phyloP scores from a whole-genome alignment of 257 asterid species.

The Solanum infundibuliforme region DNA sequence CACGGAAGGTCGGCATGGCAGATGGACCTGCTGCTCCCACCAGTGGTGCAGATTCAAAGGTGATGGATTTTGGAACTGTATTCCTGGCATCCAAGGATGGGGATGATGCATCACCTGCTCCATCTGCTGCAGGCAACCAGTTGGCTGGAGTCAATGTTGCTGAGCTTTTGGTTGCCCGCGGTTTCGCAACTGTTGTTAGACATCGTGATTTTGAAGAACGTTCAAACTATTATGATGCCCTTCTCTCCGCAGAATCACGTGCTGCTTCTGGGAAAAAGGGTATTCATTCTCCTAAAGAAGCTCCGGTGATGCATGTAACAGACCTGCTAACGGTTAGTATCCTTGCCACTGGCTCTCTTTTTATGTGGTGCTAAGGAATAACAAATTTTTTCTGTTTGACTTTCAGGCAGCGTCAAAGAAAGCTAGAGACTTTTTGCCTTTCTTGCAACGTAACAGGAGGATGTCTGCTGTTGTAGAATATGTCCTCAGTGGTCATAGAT shows the following conservation, averaged over 20 bases:
- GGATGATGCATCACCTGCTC: conserved; percentile 32
- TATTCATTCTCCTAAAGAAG: conserved; percentile 74
- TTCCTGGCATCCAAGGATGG: conserved; percentile 72
- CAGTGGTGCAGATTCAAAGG: conserved; percentile 41
- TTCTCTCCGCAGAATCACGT: conserved; percentile 84
- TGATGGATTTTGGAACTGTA: conserved; percentile 92
- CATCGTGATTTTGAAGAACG: conserved; percentile 99
- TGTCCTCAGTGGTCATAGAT: conserved; percentile 96
- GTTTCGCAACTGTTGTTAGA: conserved; percentile 82
- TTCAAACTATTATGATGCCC: conserved; percentile 81
- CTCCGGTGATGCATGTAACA: conserved; percentile 77
- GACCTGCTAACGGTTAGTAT: conserved; percentile 74
- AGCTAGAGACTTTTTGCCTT: conserved; percentile 86
- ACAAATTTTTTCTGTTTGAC: neutral
- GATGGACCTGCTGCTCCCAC: conserved; percentile 59
- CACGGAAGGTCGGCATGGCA: conserved; percentile 60
- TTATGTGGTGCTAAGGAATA: neutral
- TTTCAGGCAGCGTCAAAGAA: conserved; percentile 68
- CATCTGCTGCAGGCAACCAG: conserved; percentile 45
- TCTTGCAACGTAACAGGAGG: conserved; percentile 76
- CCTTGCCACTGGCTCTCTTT: neutral
- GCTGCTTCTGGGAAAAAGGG: conserved; percentile 88
- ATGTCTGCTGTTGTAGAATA: conserved; percentile 90
- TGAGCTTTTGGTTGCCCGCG: conserved; percentile 87
- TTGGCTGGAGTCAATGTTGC: conserved; percentile 61